Evolutionary conservation across 345 rosid species (phyloP), one percentile per base, ranked within the genome.

Genomic region (Salix exigua): DNA sequence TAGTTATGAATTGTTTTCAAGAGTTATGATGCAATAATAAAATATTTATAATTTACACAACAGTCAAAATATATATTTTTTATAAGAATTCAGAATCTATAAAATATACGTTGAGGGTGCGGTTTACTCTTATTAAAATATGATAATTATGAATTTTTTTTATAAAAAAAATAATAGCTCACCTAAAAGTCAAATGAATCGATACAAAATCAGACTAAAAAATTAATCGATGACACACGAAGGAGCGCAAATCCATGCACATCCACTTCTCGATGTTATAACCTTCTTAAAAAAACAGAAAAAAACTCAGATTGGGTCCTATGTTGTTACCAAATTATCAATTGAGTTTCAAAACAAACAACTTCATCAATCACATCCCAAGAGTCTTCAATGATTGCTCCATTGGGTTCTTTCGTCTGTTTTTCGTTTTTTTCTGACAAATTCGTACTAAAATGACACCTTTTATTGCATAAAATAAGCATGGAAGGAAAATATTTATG

Each of bases 1-100:
- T 33, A 33, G 6, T 33, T 5, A 5, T 33, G 6, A 33, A 33
- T 33, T 33, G 37, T 33, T 33, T 33, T 0, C 37, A 4, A 0
- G 7, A 1, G 6, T 0, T 1, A 0, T 33, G 37, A 0, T 5
- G 37, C 4, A 0, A 33, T 33, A 0, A 0, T 4, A 33, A 0
- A 33, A 4, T 0, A 4, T 0, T 33, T 33, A 0, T 33, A 5
- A 33, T 33, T 0, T 33, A 0, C 0, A 33, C 1, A 4, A 0
- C 4, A 33, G 0, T 30, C 31, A 2, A 3, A 3, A 2, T 3
- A 3, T 30, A 0, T 0, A 30, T 30, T 2, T 28, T 2, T 30
- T 30, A 30, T 30, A 30, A 30, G 31, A 30, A 4, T 4, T 33
- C 0, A 33, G 1, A 4, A 33, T 1, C 0, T 33, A 33, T 33